A percentile compares a stretch with the other conserved stretches of the same genome.
These are phyloP conservation scores for Podospora comata DNA, from an alignment of 495 filamentous ascomycete genomes.

Conservation along the genomic window DNA sequence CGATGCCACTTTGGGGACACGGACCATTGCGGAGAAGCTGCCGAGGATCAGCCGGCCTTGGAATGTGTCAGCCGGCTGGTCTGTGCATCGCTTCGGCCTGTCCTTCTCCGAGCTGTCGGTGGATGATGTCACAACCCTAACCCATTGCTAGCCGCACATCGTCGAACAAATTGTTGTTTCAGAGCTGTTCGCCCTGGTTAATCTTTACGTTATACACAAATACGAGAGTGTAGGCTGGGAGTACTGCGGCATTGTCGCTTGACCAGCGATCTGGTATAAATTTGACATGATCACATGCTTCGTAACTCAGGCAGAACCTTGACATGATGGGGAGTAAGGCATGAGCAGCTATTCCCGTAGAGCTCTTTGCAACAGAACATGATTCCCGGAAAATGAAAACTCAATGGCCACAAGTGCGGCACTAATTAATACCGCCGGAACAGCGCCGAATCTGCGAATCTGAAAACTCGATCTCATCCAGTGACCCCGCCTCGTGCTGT, in stretches of 20 bases:
- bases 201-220: too few species aligned
- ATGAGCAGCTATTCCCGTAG: neutral
- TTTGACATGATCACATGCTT: neutral
- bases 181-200: too few species aligned
- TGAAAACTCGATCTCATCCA: neutral
- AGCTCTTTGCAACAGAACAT: neutral
- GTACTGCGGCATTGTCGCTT: too few species aligned
- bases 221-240: too few species aligned
- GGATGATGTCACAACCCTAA: conserved; percentile 10
- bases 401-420: conserved; percentile 6
- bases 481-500: conserved; percentile 8
- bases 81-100: neutral
- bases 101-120: neutral
- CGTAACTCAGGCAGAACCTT: neutral
- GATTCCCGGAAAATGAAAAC: conserved; percentile 3
- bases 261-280: neutral
- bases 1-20: conserved; percentile 1
- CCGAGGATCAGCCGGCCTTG: conserved; percentile 14
- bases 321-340: neutral
- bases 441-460: conserved; percentile 9
- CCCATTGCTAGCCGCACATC: neutral
- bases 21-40: neutral
- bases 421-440: conserved; percentile 7
- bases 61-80: neutral
- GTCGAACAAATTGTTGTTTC: neutral